A percentile compares a stretch with the other conserved stretches of the same genome.
These are phyloP conservation scores for Straminergon stramineum DNA, from an alignment of 225 moss, liverwort and hornwort species.

Conservation along the genomic window DNA sequence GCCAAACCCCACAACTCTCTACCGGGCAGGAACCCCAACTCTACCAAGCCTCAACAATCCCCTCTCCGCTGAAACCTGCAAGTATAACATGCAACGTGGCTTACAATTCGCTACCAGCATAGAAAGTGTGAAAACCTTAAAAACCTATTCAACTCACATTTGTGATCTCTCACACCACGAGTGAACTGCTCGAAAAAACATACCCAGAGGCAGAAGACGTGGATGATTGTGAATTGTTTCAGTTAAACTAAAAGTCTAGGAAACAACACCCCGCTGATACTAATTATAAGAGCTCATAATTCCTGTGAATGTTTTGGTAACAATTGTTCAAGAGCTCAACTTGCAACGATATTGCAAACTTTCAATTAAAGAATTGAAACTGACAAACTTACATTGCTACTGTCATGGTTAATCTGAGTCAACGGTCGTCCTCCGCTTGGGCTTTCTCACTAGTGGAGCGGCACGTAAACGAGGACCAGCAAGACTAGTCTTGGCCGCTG, in stretches of 20 bases:
- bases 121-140: background rate
- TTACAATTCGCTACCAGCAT: background rate
- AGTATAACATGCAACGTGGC: background rate
- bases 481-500: constrained; percentile 19
- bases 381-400: background rate
- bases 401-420: constrained; percentile 6
- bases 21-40: background rate
- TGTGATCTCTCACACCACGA: background rate
- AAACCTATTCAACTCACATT: background rate
- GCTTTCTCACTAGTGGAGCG: constrained; percentile 53
- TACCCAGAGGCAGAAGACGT: background rate
- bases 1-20: background rate
- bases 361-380: background rate
- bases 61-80: background rate
- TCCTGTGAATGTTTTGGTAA: background rate
- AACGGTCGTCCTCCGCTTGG: constrained; percentile 41
- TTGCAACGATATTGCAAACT: background rate
- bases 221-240: background rate
- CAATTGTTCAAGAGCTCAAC: background rate
- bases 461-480: constrained; percentile 41
- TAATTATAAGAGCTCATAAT: background rate
- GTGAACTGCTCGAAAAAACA: background rate
- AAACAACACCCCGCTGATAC: background rate
- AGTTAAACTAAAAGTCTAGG: background rate
- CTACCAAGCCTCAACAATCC: background rate